Conservation (phyloP, 208 protist genomes). For the Leishmania tarentolae region DNA sequence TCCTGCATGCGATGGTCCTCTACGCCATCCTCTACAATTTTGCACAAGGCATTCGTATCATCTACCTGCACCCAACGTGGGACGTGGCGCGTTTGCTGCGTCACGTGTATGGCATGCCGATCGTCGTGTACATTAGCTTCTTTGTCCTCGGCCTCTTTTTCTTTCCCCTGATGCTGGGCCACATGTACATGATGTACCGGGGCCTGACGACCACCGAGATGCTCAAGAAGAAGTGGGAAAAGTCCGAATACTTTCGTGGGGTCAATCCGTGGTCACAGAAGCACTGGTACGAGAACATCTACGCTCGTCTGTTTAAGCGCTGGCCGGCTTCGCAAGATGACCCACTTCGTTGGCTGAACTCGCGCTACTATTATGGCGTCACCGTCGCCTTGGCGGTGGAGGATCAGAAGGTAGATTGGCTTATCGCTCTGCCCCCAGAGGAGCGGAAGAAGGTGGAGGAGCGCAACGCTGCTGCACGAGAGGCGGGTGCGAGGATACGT, state of each 20-base stretch:
- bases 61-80: constrained; percentile 28
- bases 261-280: constrained; percentile 54
- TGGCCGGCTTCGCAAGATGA: constrained; percentile 13
- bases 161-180: constrained; percentile 33
- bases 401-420: constrained; percentile 44
- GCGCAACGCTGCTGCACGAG: constrained; percentile 17
- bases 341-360: constrained; percentile 32
- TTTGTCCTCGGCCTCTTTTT: constrained; percentile 50
- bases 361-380: constrained; percentile 54
- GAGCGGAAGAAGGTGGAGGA: constrained; percentile 36
- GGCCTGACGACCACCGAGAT: constrained; percentile 53
- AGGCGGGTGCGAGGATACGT: constrained; percentile 17
- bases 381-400: constrained; percentile 42
- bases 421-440: constrained; percentile 34
- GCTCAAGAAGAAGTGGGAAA: constrained; percentile 34
- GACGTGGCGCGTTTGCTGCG: constrained; percentile 14
- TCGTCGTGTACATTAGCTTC: constrained; percentile 40
- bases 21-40: constrained; percentile 46
- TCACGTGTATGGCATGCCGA: constrained; percentile 33
- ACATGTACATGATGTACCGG: constrained; percentile 43
- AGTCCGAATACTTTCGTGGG: constrained; percentile 41
- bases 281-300: constrained; percentile 31
- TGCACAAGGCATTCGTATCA: constrained; percentile 29
- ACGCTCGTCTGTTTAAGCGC: constrained; percentile 26
- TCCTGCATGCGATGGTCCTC: constrained; percentile 42